Conservation (phyloP, 2,329 filamentous ascomycete genomes). For the Talaromyces piceae region DNA sequence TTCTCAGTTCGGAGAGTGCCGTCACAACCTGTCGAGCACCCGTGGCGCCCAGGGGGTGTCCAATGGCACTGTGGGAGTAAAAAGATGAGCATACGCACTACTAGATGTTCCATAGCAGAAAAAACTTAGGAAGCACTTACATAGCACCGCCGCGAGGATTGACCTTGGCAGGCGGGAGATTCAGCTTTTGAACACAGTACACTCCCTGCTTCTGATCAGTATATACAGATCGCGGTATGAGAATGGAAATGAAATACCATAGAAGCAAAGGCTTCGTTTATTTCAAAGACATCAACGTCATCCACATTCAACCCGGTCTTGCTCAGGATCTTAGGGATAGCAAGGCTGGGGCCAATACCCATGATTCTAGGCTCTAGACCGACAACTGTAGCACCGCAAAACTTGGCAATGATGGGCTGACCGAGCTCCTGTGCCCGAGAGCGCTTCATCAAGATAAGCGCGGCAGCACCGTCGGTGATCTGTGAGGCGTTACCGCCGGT, state of each 20-base stretch:
- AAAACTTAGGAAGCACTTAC: conserved; percentile 22
- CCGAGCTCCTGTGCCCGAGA: conserved; percentile 75
- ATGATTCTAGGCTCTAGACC: conserved; percentile 85
- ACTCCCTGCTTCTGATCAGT: conserved; percentile 54
- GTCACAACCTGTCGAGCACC: conserved; percentile 87
- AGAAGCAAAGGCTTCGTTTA: conserved; percentile 87
- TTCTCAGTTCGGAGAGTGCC: conserved; percentile 73
- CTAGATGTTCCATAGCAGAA: not conserved
- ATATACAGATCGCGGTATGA: not conserved
- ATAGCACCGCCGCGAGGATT: conserved; percentile 94
- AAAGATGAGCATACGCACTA: not conserved
- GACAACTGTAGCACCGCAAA: conserved; percentile 70
- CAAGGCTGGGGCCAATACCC: conserved; percentile 85
- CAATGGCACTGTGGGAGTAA: conserved; percentile 55
- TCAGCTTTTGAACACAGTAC: conserved; percentile 79
- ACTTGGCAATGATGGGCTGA: conserved; percentile 82
- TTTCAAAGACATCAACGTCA: conserved; percentile 35
- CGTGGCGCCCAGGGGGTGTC: conserved; percentile 83
- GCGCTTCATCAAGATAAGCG: conserved; percentile 86
- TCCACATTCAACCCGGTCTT: conserved; percentile 62
- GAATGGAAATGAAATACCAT: conserved; percentile 22
- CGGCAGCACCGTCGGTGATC: conserved; percentile 85
- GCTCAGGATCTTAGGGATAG: conserved; percentile 79
- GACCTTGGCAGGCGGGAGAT: conserved; percentile 71
- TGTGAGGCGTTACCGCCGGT: conserved; percentile 90